These are phyloP conservation scores for Fistulifera solaris DNA, from an alignment of 108 stramenopile species.

Conservation along the genomic window DNA sequence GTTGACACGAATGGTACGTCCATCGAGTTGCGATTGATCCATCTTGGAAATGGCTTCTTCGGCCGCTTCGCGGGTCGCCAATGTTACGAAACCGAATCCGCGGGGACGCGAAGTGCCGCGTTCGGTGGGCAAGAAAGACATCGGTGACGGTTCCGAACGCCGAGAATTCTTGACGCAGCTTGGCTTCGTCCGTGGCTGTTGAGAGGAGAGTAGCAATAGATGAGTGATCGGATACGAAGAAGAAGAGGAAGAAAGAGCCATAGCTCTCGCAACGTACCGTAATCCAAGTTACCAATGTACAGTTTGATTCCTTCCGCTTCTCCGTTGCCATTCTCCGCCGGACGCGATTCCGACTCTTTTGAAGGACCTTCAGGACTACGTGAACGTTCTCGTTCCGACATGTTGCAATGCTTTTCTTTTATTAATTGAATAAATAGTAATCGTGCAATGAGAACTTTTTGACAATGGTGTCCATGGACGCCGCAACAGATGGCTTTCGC, in stretches of 20 bases:
- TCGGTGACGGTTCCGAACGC: slow-evolving; percentile 78
- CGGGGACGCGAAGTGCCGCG: slow-evolving; percentile 71
- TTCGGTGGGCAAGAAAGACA: slow-evolving; percentile 70
- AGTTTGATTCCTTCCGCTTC: slow-evolving; percentile 65
- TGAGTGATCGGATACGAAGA: slow-evolving; percentile 1
- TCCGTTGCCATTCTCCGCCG: slow-evolving; percentile 11
- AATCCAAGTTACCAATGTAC: slow-evolving; percentile 84
- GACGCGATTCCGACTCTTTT: background rate
- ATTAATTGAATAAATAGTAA: background rate
- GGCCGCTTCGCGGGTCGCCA: slow-evolving; percentile 59
- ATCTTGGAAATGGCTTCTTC: slow-evolving; percentile 77
- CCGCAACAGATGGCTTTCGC: background rate
- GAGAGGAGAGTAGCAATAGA: slow-evolving; percentile 1
- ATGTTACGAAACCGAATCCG: slow-evolving; percentile 77
- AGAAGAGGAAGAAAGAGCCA: background rate
- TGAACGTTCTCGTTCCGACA: slow-evolving; percentile 33
- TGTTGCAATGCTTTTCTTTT: slow-evolving; percentile 13
- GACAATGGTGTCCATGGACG: background rate
- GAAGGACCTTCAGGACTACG: slow-evolving; percentile 10
- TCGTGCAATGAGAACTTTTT: background rate
- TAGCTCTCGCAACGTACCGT: no score
- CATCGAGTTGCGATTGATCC: slow-evolving; percentile 78
- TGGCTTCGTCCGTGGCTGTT: slow-evolving; percentile 56
- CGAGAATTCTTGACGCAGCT: slow-evolving; percentile 55
- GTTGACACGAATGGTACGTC: slow-evolving; percentile 83